Base-by-base conservation (phyloP, 257 asterid genomes). In the Penstemon barbatus region DNA sequence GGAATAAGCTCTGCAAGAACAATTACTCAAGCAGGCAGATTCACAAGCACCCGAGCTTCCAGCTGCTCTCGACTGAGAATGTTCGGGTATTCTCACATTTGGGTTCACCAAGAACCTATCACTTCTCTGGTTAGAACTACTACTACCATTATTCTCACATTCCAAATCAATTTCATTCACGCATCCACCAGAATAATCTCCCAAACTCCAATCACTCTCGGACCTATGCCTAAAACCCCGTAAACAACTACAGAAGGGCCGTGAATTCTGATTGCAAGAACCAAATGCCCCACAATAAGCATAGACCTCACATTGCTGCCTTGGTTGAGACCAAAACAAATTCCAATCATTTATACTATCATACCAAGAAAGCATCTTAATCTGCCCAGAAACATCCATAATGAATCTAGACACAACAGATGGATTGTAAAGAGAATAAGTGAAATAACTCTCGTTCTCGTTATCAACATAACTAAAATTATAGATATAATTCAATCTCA, bases 281-380 rank as follows among this genome's bases (percentile, higher is more conserved):
- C 80, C 76, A 75, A 66, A 79, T 15, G 63, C 50, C 25, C 80
- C 80, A 56, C 83, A 79, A 67, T 36, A 70, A 63, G 70, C 77
- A 74, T 79, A 79, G 57, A 67, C 78, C 12, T 63, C 75, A 7
- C 83, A 79, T 3, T 69, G 78, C 45, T 62, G 72, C 42, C 63
- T 58, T 41, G 83, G 83, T 57, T 66, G 73, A 57, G 72, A 57
- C 36, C 65, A 42, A 33, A 67, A 75, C 63, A 71, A 4, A 39
- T 57, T 69, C 83, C 83, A 79, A 6, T 57, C 63, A 58, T 6
- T 36, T 11, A 46, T 42, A 44, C 36, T 71, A 13, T 71, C 65
- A 5, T 8, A 10, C 79, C 74, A 71, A 4, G 69, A 40, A 61
- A 50, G 8, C 42, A 66, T 77, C 75, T 44, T 66, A 45, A 78